These are phyloP conservation scores for Scheffersomyces parashehatae DNA, from an alignment of 1,139 yeast species.

Conservation along the genomic window DNA sequence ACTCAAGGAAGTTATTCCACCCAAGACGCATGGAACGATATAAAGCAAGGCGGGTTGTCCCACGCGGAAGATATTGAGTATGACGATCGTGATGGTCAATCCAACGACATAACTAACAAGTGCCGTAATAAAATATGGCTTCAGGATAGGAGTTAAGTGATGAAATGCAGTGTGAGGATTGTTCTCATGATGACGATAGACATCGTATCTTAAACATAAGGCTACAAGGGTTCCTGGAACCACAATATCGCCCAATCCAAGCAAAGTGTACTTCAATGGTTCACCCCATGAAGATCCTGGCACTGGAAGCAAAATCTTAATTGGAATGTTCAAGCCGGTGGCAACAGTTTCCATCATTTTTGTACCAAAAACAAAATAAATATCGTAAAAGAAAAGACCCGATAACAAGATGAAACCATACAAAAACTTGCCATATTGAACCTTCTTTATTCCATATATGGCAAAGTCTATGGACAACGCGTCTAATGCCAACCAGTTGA, in stretches of 20 bases:
- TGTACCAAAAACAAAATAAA: constrained; percentile 66
- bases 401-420: constrained; percentile 45
- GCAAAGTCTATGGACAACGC: constrained; percentile 35
- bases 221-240: constrained; percentile 56
- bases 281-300: constrained; percentile 3
- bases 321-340: constrained; percentile 53
- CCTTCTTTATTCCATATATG: constrained; percentile 31
- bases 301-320: constrained; percentile 52
- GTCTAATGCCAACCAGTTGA: constrained; percentile 35
- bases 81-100: constrained; percentile 41
- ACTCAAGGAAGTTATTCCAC: constrained; percentile 33
- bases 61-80: constrained; percentile 33
- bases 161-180: constrained; percentile 34
- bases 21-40: constrained; percentile 53
- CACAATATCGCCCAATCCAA: constrained; percentile 65
- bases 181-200: constrained; percentile 33
- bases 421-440: constrained; percentile 39
- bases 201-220: constrained; percentile 53
- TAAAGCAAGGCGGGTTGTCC: constrained; percentile 74
- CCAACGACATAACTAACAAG: constrained; percentile 48
- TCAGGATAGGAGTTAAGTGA: constrained; percentile 35
- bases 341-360: constrained; percentile 68
- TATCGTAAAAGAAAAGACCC: constrained; percentile 61
- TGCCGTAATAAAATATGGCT: constrained; percentile 47
- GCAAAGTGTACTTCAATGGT: constrained; percentile 16